phyloP scores from a whole-genome alignment of 176 grass and related monocot genomes.

The Ensete glaucum region DNA sequence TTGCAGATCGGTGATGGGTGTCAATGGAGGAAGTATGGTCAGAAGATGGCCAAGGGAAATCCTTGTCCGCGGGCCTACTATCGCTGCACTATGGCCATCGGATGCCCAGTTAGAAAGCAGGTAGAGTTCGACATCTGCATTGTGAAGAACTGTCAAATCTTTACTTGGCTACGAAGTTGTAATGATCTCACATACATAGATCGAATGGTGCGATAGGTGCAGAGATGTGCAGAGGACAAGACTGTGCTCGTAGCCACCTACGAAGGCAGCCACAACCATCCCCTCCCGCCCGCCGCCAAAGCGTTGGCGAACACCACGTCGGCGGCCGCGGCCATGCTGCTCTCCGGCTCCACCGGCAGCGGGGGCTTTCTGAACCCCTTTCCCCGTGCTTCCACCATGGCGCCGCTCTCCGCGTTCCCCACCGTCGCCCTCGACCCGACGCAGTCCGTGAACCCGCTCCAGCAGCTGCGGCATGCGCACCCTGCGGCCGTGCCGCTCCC shows the following conservation, averaged over 20 bases:
- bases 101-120: conserved; percentile 16
- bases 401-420: conserved; percentile 18
- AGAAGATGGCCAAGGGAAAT: conserved; percentile 27
- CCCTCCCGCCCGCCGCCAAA: conserved; percentile 7
- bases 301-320: conserved; percentile 12
- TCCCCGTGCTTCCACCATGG: conserved; percentile 1
- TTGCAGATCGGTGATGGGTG: conserved; percentile 17
- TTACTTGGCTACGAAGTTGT: too few species aligned
- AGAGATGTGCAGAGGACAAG: conserved; percentile 15
- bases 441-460: background rate
- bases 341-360: conserved; percentile 16
- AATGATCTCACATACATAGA: background rate
- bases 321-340: conserved; percentile 17
- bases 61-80: conserved; percentile 21
- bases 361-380: background rate
- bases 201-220: conserved; percentile 4
- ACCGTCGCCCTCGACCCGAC: conserved; percentile 21
- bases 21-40: conserved; percentile 24
- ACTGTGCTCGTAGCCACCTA: conserved; percentile 14
- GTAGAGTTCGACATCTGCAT: background rate
- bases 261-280: conserved; percentile 20
- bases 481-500: background rate
- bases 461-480: background rate
- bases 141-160: too few species aligned
- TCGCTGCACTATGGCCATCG: conserved; percentile 18